Evolutionary conservation across 345 rosid species (phyloP).

Genomic region (Salix exigua): DNA sequence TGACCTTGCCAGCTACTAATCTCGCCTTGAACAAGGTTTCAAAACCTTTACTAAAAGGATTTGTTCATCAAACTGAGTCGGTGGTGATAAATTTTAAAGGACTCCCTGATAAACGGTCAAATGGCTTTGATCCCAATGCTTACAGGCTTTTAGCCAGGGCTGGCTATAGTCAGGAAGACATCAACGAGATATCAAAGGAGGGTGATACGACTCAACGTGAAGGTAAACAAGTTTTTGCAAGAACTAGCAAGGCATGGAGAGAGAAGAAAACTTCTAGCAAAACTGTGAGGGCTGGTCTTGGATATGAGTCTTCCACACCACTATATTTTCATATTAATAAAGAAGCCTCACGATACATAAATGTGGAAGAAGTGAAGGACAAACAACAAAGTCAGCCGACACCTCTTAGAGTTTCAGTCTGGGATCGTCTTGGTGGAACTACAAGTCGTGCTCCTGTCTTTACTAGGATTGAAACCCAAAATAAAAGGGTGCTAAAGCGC

Average conservation of each 20-base stretch:
- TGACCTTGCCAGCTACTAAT: neutral
- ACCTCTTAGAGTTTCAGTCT: neutral
- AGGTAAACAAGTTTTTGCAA: neutral
- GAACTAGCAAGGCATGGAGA: neutral
- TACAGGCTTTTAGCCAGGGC: neutral
- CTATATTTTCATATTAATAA: neutral
- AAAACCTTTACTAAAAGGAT: neutral
- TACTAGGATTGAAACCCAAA: neutral
- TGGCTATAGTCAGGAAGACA: neutral
- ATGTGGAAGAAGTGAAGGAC: neutral
- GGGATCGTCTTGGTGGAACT: neutral
- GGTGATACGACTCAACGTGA: neutral
- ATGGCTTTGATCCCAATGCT: conserved; percentile 5
- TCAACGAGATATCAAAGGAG: neutral
- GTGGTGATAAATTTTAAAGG: neutral
- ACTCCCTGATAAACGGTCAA: neutral
- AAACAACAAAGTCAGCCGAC: neutral
- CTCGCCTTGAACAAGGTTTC: neutral
- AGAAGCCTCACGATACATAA: neutral
- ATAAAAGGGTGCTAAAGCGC: neutral
- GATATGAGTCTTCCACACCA: neutral
- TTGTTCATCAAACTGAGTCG: neutral
- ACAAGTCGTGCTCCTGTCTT: no score
- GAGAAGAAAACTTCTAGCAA: neutral
- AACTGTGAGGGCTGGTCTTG: neutral